Base-by-base conservation (phyloP, 306 rosid genomes). In the Herpetospermum pedunculosum region DNA sequence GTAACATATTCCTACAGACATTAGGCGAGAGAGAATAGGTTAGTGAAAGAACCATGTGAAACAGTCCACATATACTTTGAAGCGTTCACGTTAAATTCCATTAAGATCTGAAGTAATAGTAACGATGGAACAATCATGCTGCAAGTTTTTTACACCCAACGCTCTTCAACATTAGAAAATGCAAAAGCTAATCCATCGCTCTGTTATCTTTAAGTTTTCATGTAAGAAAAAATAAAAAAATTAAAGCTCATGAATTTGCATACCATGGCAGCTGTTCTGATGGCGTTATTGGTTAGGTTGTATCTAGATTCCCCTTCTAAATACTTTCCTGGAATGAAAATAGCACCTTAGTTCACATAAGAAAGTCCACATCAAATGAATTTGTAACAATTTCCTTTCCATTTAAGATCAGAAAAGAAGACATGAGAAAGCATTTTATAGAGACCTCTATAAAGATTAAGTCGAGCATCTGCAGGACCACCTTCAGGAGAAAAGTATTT, bases 221-320 rank as follows among this genome's bases (percentile, higher is more conserved):
- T 40, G 72, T 65, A 41, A 34, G 2, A 41, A 5, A 21, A 21
- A 13, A 0, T 21, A 23, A 40, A 21, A 38, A n/a, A 60, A 38
- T 6, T 18, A 18, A 4, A 38, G 47, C 19, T 41, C 59, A 70
- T 12, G 72, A 73, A 83, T 65, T 28, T 59, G 69, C 78, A 54
- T 82, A 89, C 98, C 89, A 18, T 63, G 49, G 91, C 77, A 52
- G 96, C 96, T 47, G 83, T 83, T 80, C 78, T 78, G 76, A 85
- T 72, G 73, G 49, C 62, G 57, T 78, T 80, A 73, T 80, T 81
- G 50, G 92, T 85, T 68, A 86, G 79, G 81, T 84, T 89, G 82
- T 93, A 89, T 84, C 96, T 85, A 32, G 94, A 93, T 81, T 93
- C 96, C 75, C 96, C 98, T 88, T 91, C 97, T 52, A 85, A 79